A percentile compares a stretch with the other conserved stretches of the same genome.
These are phyloP conservation scores for Rhododendron henanense DNA, from an alignment of 148 eudicot genomes.

Conservation along the genomic window DNA sequence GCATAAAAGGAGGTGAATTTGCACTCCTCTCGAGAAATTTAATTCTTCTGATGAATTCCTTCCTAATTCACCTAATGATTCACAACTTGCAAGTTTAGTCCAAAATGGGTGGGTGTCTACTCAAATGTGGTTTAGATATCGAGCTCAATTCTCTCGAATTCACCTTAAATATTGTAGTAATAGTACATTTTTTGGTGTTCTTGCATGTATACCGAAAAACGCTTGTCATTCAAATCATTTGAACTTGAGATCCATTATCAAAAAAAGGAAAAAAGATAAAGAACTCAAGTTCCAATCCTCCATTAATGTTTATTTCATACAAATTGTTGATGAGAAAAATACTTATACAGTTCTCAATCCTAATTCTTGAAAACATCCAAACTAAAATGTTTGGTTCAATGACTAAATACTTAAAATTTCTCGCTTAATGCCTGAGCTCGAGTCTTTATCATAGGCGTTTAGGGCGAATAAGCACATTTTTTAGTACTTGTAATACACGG, in stretches of 20 bases:
- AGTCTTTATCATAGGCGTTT: too few species aligned
- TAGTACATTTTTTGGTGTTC: background rate
- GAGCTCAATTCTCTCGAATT: background rate
- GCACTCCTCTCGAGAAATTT: background rate
- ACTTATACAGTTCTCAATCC: background rate
- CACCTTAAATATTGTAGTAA: background rate
- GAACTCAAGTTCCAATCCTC: background rate
- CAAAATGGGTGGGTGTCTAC: background rate
- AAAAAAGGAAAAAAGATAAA: too few species aligned
- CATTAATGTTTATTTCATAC: too few species aligned
- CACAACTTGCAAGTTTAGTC: background rate
- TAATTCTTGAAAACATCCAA: too few species aligned
- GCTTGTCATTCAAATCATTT: background rate
- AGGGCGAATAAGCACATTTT: too few species aligned
- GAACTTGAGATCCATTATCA: background rate
- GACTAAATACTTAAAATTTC: too few species aligned
- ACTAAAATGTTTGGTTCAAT: too few species aligned
- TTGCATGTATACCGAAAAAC: background rate
- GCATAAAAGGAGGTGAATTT: background rate
- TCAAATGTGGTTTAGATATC: background rate
- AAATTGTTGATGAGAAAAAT: background rate
- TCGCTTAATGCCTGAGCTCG: too few species aligned
- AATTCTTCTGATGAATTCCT: background rate
- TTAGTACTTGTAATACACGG: too few species aligned
- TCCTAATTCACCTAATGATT: too few species aligned